Evolutionary conservation across 768 basidiomycete genomes (phyloP).

Genomic region (Psilocybe cyanescens): DNA sequence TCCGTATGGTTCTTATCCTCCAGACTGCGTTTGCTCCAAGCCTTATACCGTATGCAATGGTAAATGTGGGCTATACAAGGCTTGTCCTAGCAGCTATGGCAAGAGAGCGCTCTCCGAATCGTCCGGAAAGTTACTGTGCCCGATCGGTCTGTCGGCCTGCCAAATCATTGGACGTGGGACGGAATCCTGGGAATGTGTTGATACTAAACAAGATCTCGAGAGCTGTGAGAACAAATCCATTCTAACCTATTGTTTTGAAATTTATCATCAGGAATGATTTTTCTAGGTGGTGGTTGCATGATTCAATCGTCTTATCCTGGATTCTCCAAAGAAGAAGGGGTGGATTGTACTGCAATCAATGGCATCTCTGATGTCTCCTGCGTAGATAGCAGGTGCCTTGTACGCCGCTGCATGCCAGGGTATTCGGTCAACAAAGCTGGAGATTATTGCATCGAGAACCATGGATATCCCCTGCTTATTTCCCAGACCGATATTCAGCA

Average conservation of each 20-base stretch:
- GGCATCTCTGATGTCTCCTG: slow-evolving; percentile 52
- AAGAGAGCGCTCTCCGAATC: neutral
- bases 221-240: slow-evolving; percentile 41
- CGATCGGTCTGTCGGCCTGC: slow-evolving; percentile 38
- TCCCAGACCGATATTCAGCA: neutral
- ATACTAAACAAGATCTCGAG: slow-evolving; percentile 45
- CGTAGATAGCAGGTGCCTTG: slow-evolving; percentile 38
- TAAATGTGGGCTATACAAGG: slow-evolving; percentile 39
- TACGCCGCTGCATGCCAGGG: slow-evolving; percentile 46
- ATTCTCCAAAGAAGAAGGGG: slow-evolving; percentile 30
- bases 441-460: slow-evolving; percentile 19
- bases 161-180: slow-evolving; percentile 35
- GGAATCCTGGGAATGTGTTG: slow-evolving; percentile 48
- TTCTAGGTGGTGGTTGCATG: slow-evolving; percentile 46
- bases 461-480: neutral
- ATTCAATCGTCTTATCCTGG: slow-evolving; percentile 27
- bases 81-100: slow-evolving; percentile 1
- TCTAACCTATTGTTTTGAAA: neutral
- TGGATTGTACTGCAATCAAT: slow-evolving; percentile 47
- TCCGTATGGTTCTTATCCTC: slow-evolving; percentile 34
- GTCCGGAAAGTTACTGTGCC: slow-evolving; percentile 23
- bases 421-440: slow-evolving; percentile 27
- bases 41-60: slow-evolving; percentile 53
- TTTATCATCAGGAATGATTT: neutral
- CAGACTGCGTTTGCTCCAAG: slow-evolving; percentile 42